Evolutionary conservation across 2,329 filamentous ascomycete genomes (phyloP).

Genomic region (Fusarium marasasianum): DNA sequence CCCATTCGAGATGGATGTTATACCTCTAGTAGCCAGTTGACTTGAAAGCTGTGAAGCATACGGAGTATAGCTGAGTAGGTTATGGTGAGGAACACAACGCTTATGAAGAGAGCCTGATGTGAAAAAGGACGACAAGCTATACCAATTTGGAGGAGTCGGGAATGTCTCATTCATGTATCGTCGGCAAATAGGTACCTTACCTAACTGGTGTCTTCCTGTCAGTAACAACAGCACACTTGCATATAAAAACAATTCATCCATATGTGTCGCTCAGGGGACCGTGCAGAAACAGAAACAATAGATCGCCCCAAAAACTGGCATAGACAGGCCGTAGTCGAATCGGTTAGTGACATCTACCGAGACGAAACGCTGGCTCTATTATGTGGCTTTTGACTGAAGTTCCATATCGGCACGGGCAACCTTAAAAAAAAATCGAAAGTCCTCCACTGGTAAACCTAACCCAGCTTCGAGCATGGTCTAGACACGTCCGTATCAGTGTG

Average conservation of each 20-base stretch:
- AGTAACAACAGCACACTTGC: background rate
- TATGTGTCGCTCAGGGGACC: background rate
- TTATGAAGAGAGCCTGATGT: background rate
- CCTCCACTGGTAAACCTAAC: background rate
- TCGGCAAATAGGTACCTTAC: background rate
- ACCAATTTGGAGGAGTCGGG: background rate
- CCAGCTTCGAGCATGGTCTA: conserved; percentile 10
- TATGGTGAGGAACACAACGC: background rate
- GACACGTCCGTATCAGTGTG: background rate
- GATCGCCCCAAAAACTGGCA: background rate
- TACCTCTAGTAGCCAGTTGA: background rate
- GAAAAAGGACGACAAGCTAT: background rate
- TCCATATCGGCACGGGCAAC: background rate
- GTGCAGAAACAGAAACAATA: conserved; percentile 26
- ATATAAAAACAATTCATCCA: background rate
- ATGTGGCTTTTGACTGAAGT: background rate
- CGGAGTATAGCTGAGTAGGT: background rate
- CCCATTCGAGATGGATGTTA: conserved; percentile 4
- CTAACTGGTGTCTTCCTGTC: background rate
- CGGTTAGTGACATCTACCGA: conserved; percentile 1
- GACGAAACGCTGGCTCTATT: conserved; percentile 10
- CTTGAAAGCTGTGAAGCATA: background rate
- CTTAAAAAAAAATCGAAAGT: background rate
- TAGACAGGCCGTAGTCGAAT: conserved; percentile 2
- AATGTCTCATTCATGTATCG: background rate